A percentile compares a stretch with the other conserved stretches of the same genome.
Evolutionary conservation across 495 filamentous ascomycete species (phyloP).

Genomic region (Penicillium goetzii): DNA sequence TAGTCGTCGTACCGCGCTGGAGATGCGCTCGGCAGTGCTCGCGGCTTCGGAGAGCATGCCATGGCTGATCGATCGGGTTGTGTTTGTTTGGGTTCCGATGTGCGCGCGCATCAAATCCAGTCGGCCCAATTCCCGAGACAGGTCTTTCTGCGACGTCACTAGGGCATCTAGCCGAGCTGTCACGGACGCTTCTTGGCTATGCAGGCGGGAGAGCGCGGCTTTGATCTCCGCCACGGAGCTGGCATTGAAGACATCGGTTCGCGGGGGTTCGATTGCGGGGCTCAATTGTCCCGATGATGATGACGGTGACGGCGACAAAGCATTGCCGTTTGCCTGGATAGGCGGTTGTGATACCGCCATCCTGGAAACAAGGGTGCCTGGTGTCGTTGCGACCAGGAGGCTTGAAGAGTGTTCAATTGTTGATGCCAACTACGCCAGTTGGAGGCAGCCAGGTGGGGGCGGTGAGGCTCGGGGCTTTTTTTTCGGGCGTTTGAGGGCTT

Average conservation of each 20-base stretch:
- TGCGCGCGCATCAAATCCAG: slow-evolving; percentile 88
- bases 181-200: slow-evolving; percentile 72
- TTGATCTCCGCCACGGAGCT: slow-evolving; percentile 78
- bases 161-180: slow-evolving; percentile 75
- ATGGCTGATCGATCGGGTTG: slow-evolving; percentile 82
- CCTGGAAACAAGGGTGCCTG: background rate
- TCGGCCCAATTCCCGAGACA: slow-evolving; percentile 80
- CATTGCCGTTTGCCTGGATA: slow-evolving; percentile 37
- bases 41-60: slow-evolving; percentile 84
- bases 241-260: slow-evolving; percentile 64
- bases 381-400: slow-evolving; percentile 4
- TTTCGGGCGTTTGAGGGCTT: background rate
- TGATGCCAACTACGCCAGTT: slow-evolving; percentile 32
- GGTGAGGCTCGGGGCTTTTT: slow-evolving; percentile 34
- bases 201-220: slow-evolving; percentile 71
- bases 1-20: slow-evolving; percentile 78
- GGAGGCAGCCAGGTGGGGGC: slow-evolving; percentile 28
- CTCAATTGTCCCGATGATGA: slow-evolving; percentile 17
- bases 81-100: slow-evolving; percentile 84
- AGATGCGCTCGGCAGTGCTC: slow-evolving; percentile 83
- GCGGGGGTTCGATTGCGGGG: slow-evolving; percentile 18
- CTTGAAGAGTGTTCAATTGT: slow-evolving; percentile 7
- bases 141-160: slow-evolving; percentile 77
- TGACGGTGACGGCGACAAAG: slow-evolving; percentile 17
- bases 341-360: slow-evolving; percentile 22